Evolutionary conservation across 2,329 filamentous ascomycete genomes (phyloP).

Genomic region (Rhynchosporium agropyri): DNA sequence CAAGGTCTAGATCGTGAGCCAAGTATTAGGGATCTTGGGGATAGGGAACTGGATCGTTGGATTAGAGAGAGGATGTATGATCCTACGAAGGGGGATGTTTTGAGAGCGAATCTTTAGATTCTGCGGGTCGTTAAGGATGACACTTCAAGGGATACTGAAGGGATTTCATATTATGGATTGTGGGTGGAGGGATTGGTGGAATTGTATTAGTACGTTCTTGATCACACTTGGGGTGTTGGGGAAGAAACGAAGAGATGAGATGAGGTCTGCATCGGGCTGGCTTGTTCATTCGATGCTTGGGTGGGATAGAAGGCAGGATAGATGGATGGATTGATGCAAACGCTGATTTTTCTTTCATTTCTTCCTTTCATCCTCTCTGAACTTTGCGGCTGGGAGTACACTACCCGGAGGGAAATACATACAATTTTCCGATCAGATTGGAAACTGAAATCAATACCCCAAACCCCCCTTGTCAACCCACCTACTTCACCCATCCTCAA

Average conservation of each 20-base stretch:
- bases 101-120: conserved; percentile 8
- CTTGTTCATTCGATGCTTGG: neutral
- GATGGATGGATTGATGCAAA: neutral
- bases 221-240: neutral
- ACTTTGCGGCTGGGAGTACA: neutral
- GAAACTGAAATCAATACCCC: neutral
- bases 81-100: conserved; percentile 43
- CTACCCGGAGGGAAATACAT: neutral
- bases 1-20: conserved; percentile 68
- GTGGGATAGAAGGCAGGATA: neutral
- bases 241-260: neutral
- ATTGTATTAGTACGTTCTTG: conserved; percentile 3
- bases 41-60: conserved; percentile 60
- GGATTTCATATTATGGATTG: neutral
- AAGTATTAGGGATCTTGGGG: conserved; percentile 56
- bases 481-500: neutral
- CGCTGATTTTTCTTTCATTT: neutral
- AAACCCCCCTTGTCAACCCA: neutral
- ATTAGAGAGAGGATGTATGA: conserved; percentile 78
- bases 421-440: neutral
- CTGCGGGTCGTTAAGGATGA: neutral
- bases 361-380: neutral
- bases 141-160: neutral
- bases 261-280: neutral
- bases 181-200: neutral